Base-by-base conservation (phyloP, 768 basidiomycete genomes). In the Cystofilobasidium capitatum region DNA sequence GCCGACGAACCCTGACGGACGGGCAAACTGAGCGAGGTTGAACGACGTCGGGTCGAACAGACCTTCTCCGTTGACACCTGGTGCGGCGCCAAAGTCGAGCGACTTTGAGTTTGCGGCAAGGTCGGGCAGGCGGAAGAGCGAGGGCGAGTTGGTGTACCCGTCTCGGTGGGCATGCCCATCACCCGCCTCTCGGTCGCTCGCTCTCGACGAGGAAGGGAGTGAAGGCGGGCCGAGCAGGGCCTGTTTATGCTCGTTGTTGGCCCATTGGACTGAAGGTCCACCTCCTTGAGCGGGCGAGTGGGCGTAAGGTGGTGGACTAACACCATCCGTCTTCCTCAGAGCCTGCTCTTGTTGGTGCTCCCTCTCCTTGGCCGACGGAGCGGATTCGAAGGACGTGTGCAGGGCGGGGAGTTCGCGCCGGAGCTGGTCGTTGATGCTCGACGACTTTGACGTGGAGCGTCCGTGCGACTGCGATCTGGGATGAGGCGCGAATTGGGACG, bases 111-210 rank as follows among this genome's bases (percentile, higher is more conserved):
- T 13, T 7, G 9, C 13, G 10, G 20, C 45, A 7, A 51, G 29
- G 31, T 55, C 51, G 2, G 51, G 51, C 51, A 55, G 31, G 29
- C 51, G 51, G 31, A 55, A 55, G 29, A 55, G 31, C 26, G 51
- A 55, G 10, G 51, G 51, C 51, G 51, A 55, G 51, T 55, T 55
- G 9, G 51, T 55, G 51, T 55, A 55, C 29, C 51, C 51, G 31
- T 55, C 51, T 3, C 51, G 3, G 51, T 55, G 51, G 29, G 51
- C 51, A 31, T 55, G 51, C 14, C 17, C 51, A n/a, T n/a, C n/a
- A n/a, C n/a, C n/a, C n/a, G n/a, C n/a, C n/a, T n/a, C n/a, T n/a
- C n/a, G n/a, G n/a, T n/a, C n/a, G n/a, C n/a, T n/a, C n/a, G n/a
- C n/a, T n/a, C n/a, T n/a, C n/a, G n/a, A n/a, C n/a, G n/a, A n/a